phyloP scores from a whole-genome alignment of 495 filamentous ascomycete genomes.

The Penicillium angulare region DNA sequence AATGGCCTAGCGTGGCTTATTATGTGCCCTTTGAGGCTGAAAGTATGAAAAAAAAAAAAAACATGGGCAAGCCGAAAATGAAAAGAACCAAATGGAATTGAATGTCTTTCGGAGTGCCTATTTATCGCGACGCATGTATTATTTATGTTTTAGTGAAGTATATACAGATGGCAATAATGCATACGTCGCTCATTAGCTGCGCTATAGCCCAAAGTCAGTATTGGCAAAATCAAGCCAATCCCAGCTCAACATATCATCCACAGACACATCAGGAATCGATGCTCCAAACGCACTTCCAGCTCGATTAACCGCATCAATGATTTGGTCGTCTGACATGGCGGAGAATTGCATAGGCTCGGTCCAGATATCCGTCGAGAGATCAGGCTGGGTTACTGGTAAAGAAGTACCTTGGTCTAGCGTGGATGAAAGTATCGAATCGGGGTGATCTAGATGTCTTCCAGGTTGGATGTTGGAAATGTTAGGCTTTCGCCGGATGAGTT shows the following conservation, averaged over 20 bases:
- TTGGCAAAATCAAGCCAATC: slow-evolving; percentile 63
- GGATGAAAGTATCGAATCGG: slow-evolving; percentile 14
- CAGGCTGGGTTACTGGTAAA: slow-evolving; percentile 14
- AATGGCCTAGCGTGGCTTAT: too few relatives aligned
- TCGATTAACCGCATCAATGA: slow-evolving; percentile 59
- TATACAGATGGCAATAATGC: too few relatives aligned
- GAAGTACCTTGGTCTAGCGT: slow-evolving; percentile 15
- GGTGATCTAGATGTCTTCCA: neutral
- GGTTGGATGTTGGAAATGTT: slow-evolving; percentile 2
- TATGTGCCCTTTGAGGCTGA: too few relatives aligned
- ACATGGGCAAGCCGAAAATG: too few relatives aligned
- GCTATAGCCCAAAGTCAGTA: slow-evolving; percentile 29
- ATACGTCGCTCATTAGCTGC: too few relatives aligned
- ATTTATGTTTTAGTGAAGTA: too few relatives aligned
- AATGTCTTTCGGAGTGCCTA: too few relatives aligned
- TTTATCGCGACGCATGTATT: too few relatives aligned
- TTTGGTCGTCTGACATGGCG: slow-evolving; percentile 65
- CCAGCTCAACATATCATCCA: slow-evolving; percentile 55
- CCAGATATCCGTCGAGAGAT: slow-evolving; percentile 36
- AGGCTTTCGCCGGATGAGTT: slow-evolving; percentile 50
- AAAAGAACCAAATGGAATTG: too few relatives aligned
- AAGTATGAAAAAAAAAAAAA: too few relatives aligned
- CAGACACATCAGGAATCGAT: slow-evolving; percentile 50
- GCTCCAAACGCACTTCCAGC: slow-evolving; percentile 56
- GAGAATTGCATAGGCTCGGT: slow-evolving; percentile 61